Evolutionary conservation across 306 rosid species (phyloP).

Genomic region (Hylodesmum podocarpum): DNA sequence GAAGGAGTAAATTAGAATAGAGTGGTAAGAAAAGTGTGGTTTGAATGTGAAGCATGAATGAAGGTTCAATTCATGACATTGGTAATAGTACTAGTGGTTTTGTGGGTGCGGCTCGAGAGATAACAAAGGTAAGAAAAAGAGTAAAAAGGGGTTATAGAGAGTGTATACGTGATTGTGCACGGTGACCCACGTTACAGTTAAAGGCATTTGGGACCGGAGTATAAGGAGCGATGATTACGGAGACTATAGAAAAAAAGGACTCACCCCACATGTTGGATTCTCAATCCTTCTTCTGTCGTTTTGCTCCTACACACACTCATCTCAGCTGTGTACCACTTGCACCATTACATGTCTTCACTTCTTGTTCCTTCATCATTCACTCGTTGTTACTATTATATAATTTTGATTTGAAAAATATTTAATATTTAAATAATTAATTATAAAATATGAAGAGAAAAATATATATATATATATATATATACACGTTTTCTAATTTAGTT

Average conservation of each 20-base stretch:
- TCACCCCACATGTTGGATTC: conserved; percentile 34
- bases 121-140: neutral
- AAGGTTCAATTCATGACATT: neutral
- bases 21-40: conserved; percentile 13
- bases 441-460: no score
- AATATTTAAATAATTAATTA: no score
- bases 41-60: neutral
- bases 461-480: no score
- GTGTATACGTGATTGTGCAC: neutral
- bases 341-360: no score
- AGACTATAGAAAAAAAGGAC: conserved; percentile 26
- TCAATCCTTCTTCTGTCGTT: neutral
- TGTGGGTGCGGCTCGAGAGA: conserved; percentile 70
- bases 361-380: neutral
- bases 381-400: no score
- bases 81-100: neutral
- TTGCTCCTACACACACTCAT: neutral
- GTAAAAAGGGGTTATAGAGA: neutral
- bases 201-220: conserved; percentile 32
- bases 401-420: no score
- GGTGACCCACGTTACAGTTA: conserved; percentile 39
- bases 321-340: neutral
- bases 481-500: no score
- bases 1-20: neutral
- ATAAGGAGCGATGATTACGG: conserved; percentile 68